Percentiles rank a stretch among this genome's conserved stretches.
Conservation (phyloP, 257 asterid species). For the Asclepias syriaca region DNA sequence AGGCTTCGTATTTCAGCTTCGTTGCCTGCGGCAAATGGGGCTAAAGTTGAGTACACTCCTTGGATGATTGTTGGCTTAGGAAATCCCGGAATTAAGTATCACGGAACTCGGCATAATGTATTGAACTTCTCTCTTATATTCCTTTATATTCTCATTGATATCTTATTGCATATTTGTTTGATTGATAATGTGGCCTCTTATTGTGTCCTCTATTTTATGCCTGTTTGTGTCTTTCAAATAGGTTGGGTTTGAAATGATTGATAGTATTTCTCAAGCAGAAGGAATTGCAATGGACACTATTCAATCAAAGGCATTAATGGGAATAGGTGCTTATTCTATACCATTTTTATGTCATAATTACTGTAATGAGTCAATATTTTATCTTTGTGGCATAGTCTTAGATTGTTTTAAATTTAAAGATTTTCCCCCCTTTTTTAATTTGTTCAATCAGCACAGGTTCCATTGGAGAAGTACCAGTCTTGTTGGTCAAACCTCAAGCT, state of each 20-base stretch:
- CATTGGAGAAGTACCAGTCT: conserved; percentile 77
- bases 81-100: conserved; percentile 91
- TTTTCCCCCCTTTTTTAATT: not conserved
- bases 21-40: conserved; percentile 42
- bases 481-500: conserved; percentile 89
- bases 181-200: not conserved
- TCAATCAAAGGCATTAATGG: conserved; percentile 84
- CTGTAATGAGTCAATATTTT: not conserved
- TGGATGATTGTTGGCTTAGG: conserved; percentile 99
- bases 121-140: conserved; percentile 2
- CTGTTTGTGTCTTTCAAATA: conserved; percentile 1
- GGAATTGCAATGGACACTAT: conserved; percentile 85
- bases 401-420: too few species aligned
- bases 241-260: conserved; percentile 94
- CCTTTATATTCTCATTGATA: not conserved
- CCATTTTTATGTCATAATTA: not conserved
- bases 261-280: conserved; percentile 64
- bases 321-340: conserved; percentile 59
- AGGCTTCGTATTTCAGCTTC: conserved; percentile 57
- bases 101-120: conserved; percentile 99
- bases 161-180: conserved; percentile 2
- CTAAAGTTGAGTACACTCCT: conserved; percentile 77
- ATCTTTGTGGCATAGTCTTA: not conserved
- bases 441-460: conserved; percentile 54
- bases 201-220: not conserved